Conservation (phyloP, 345 rosid species). For the Populus simonii region DNA sequence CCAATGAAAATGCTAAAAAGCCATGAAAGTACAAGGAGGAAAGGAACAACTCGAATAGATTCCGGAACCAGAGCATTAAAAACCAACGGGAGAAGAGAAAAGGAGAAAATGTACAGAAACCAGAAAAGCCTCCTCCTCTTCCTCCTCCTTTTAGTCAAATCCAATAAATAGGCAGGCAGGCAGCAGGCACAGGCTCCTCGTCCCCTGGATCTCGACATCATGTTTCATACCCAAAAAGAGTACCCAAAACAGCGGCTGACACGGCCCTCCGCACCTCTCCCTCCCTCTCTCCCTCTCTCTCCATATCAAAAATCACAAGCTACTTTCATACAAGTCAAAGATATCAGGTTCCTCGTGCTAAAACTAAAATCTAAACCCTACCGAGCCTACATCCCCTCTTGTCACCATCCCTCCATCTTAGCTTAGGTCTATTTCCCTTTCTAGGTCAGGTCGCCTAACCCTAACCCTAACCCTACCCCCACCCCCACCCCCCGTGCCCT, state of each 20-base stretch:
- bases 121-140: no score
- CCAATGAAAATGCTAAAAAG: no score
- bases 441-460: background rate
- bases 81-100: background rate
- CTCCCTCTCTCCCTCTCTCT: no score
- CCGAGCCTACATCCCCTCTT: no score
- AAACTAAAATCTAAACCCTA: no score
- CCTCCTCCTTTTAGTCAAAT: no score
- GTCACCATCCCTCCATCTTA: no score
- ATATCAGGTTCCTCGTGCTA: background rate
- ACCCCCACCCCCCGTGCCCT: background rate
- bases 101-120: no score
- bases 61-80: background rate
- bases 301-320: background rate
- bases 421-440: no score
- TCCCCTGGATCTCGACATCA: no score
- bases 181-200: no score
- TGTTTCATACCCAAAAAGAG: background rate
- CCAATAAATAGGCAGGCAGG: no score
- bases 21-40: background rate
- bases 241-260: constrained; percentile 26
- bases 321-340: background rate
- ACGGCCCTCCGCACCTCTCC: constrained; percentile 11
- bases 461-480: constrained; percentile 34
- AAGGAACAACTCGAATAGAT: background rate